A percentile compares a stretch with the other conserved stretches of the same genome.
Evolutionary conservation across 2,329 filamentous ascomycete genomes (phyloP).

Genomic region (Curvularia lunata): DNA sequence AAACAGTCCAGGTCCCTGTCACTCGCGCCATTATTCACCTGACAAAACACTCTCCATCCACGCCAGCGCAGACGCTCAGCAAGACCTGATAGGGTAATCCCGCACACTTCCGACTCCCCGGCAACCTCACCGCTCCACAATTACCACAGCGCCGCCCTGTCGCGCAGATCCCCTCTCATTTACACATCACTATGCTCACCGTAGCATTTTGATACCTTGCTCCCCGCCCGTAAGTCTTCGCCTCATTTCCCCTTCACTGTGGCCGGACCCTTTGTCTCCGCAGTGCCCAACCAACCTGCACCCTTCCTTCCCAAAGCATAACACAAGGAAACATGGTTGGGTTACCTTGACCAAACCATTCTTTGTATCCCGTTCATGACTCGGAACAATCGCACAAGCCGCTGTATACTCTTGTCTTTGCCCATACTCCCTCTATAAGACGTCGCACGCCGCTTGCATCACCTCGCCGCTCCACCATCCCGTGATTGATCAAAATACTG

Average conservation of each 20-base stretch:
- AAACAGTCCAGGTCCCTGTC: constrained; percentile 41
- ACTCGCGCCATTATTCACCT: constrained; percentile 31
- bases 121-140: constrained; percentile 39
- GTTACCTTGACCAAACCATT: constrained; percentile 39
- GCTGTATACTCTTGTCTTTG: constrained; percentile 22
- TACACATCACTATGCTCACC: constrained; percentile 33
- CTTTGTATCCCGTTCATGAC: constrained; percentile 46
- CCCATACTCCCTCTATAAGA: constrained; percentile 31
- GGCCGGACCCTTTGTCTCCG: constrained; percentile 42
- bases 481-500: constrained; percentile 35
- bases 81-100: constrained; percentile 36
- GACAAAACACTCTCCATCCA: constrained; percentile 27
- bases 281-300: constrained; percentile 27
- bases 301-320: constrained; percentile 42
- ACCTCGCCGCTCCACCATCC: constrained; percentile 12
- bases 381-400: constrained; percentile 39
- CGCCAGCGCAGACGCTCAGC: constrained; percentile 36
- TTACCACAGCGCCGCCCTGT: constrained; percentile 31
- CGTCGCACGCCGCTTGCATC: constrained; percentile 24
- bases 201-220: constrained; percentile 28
- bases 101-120: constrained; percentile 41
- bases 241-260: constrained; percentile 42
- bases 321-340: constrained; percentile 38
- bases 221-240: constrained; percentile 43
- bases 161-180: constrained; percentile 32